A percentile compares a stretch with the other conserved stretches of the same genome.
Conservation (phyloP, 352 stramenopile genomes). For the Phytophthora kernoviae region DNA sequence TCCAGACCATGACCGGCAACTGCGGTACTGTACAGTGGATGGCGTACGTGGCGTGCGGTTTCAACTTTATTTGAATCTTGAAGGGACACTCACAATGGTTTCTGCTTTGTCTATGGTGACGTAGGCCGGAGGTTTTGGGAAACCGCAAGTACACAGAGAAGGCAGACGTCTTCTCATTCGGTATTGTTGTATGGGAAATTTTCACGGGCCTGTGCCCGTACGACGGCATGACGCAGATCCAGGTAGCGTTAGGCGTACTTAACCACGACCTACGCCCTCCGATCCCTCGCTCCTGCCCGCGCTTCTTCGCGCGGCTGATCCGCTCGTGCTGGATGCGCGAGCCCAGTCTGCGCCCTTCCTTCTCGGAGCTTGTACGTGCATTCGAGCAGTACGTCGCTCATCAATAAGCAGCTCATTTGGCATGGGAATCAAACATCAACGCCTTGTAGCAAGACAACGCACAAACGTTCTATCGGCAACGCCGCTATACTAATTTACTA, state of each 20-base stretch:
- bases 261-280: conserved; percentile 76
- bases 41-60: conserved; percentile 61
- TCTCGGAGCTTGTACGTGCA: conserved; percentile 61
- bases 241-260: conserved; percentile 77
- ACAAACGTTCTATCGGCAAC: background rate
- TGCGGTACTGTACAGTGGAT: conserved; percentile 90
- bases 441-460: conserved; percentile 1
- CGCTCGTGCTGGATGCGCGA: conserved; percentile 80
- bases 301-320: conserved; percentile 79
- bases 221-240: conserved; percentile 90
- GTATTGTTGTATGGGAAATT: conserved; percentile 94
- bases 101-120: conserved; percentile 10
- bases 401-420: conserved; percentile 10
- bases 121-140: conserved; percentile 84
- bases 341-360: conserved; percentile 71
- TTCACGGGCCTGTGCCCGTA: conserved; percentile 91
- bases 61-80: conserved; percentile 19
- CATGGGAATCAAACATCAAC: conserved; percentile 9
- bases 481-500: conserved; percentile 3
- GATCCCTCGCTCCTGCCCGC: conserved; percentile 65
- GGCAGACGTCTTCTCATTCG: conserved; percentile 93
- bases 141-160: conserved; percentile 94
- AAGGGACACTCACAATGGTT: conserved; percentile 21
- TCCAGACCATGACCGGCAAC: conserved; percentile 93
- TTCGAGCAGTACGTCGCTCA: conserved; percentile 51